A percentile compares a stretch with the other conserved stretches of the same genome.
These are phyloP conservation scores for Podila epigama DNA, from an alignment of 192 early-diverging fungal genomes.

Conservation along the genomic window DNA sequence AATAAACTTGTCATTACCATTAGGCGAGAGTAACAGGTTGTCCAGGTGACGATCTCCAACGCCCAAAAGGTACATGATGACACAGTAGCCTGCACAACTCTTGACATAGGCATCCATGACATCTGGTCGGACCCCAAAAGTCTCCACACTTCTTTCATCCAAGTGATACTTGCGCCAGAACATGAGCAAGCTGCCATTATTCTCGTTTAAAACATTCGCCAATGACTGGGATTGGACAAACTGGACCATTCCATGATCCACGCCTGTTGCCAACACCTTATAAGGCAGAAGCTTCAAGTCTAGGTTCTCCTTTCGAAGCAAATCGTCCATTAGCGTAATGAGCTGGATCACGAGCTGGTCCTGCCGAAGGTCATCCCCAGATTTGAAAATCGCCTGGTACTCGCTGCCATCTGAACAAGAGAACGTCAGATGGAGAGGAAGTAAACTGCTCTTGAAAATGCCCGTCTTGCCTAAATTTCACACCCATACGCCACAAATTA, in stretches of 20 bases:
- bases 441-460: conserved; percentile 92
- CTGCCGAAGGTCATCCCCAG: conserved; percentile 96
- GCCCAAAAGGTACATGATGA: conserved; percentile 97
- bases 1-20: conserved; percentile 58
- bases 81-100: conserved; percentile 98
- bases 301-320: conserved; percentile 95
- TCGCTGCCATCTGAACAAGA: conserved; percentile 81
- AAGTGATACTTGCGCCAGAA: conserved; percentile 83
- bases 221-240: conserved; percentile 91
- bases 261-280: conserved; percentile 94
- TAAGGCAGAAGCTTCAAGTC: conserved; percentile 94
- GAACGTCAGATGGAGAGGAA: conserved; percentile 90
- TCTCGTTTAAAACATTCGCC: conserved; percentile 88
- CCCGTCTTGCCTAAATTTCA: conserved; percentile 82
- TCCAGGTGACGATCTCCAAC: conserved; percentile 99
- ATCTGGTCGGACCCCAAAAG: conserved; percentile 71
- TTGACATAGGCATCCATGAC: conserved; percentile 97
- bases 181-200: conserved; percentile 80
- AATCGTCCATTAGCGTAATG: conserved; percentile 95
- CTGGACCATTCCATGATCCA: conserved; percentile 95
- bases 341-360: conserved; percentile 99
- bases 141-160: conserved; percentile 60
- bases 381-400: conserved; percentile 97
- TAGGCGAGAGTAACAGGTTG: conserved; percentile 89
- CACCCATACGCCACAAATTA: too few species aligned